These are phyloP conservation scores for Tolypocladium tundrense DNA, from an alignment of 2,329 filamentous ascomycete species.

Conservation along the genomic window DNA sequence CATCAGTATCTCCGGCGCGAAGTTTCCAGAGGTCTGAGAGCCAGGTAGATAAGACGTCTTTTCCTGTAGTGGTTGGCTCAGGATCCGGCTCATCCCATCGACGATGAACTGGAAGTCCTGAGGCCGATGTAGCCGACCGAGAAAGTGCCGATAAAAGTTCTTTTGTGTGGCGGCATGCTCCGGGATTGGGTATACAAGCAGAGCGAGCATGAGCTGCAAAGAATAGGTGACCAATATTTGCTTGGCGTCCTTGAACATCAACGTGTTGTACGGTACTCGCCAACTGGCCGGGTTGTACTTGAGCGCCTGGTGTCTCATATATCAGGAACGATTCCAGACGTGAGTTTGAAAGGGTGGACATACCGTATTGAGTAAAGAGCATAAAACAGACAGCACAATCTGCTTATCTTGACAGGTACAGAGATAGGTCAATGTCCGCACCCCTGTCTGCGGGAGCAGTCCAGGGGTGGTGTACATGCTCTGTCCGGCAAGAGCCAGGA, in stretches of 20 bases:
- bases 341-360: constrained; percentile 15
- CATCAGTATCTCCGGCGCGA: constrained; percentile 92
- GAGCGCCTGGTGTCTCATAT: constrained; percentile 50
- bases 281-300: constrained; percentile 94
- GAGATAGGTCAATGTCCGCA: constrained; percentile 78
- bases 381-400: constrained; percentile 78
- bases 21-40: constrained; percentile 67
- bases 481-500: constrained; percentile 78
- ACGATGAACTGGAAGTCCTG: constrained; percentile 98
- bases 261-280: constrained; percentile 87
- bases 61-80: constrained; percentile 86
- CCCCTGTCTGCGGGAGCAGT: constrained; percentile 69
- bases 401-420: constrained; percentile 86
- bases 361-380: constrained; percentile 89
- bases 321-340: background rate
- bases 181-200: constrained; percentile 79
- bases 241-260: constrained; percentile 85
- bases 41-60: constrained; percentile 83
- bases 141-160: constrained; percentile 89
- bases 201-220: constrained; percentile 77
- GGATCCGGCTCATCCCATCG: constrained; percentile 83
- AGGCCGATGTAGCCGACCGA: constrained; percentile 79
- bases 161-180: constrained; percentile 62
- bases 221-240: constrained; percentile 87
- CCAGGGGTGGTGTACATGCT: constrained; percentile 86